Conservation (phyloP, 441 rosid species). For the Gossypium trilobum region DNA sequence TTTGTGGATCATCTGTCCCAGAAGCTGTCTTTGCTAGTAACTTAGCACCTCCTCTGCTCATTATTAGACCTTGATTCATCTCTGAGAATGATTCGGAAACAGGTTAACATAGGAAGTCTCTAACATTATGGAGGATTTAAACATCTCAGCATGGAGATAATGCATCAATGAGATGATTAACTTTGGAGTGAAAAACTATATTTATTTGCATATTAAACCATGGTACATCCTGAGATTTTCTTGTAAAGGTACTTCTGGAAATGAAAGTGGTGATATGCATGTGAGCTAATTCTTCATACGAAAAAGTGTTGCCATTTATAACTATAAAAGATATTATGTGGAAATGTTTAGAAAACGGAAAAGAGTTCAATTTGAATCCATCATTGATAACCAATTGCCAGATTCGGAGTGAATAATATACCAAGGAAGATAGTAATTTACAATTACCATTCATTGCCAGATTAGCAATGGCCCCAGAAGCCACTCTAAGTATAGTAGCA, state of each 20-base stretch:
- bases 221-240: too few species aligned
- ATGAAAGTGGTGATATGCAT: background rate
- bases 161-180: too few species aligned
- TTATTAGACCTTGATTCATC: slow-evolving; percentile 70
- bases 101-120: background rate
- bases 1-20: slow-evolving; percentile 73
- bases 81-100: slow-evolving; percentile 29
- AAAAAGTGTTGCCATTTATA: background rate
- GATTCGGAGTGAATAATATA: background rate
- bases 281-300: background rate
- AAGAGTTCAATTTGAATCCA: background rate
- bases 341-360: background rate
- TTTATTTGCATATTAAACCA: too few species aligned
- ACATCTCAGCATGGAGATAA: background rate
- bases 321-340: background rate
- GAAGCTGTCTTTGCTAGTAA: slow-evolving; percentile 64
- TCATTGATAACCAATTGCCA: background rate
- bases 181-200: too few species aligned
- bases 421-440: background rate
- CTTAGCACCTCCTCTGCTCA: slow-evolving; percentile 80
- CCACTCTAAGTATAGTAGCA: slow-evolving; percentile 76
- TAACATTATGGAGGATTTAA: background rate
- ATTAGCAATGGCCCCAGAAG: slow-evolving; percentile 93
- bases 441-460: slow-evolving; percentile 84
- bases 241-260: too few species aligned